Evolutionary conservation across 495 filamentous ascomycete genomes (phyloP).

Genomic region (Penicillium lividum): DNA sequence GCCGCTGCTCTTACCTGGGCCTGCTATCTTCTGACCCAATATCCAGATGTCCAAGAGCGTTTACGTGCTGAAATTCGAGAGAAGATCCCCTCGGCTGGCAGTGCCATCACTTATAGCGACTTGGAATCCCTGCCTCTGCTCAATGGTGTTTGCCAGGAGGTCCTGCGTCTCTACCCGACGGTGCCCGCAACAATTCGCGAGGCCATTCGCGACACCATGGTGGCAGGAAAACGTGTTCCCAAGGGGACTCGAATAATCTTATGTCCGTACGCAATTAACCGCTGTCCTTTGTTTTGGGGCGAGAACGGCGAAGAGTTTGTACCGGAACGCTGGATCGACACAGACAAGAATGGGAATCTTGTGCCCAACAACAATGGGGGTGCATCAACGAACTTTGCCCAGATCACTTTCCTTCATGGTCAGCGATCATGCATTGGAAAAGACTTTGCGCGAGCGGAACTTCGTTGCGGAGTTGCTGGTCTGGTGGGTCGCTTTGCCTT

Average conservation of each 20-base stretch:
- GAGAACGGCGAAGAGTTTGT: slow-evolving; percentile 41
- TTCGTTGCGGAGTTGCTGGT: slow-evolving; percentile 39
- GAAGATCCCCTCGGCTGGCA: slow-evolving; percentile 34
- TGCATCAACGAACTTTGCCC: slow-evolving; percentile 46
- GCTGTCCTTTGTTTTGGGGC: slow-evolving; percentile 43
- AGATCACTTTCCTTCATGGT: slow-evolving; percentile 52
- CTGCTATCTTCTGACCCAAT: slow-evolving; percentile 48
- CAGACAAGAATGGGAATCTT: slow-evolving; percentile 28
- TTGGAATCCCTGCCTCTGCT: slow-evolving; percentile 54
- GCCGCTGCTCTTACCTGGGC: slow-evolving; percentile 55
- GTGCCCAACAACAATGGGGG: slow-evolving; percentile 39
- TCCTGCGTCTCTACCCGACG: slow-evolving; percentile 51
- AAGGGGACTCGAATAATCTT: slow-evolving; percentile 47
- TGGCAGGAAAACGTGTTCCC: slow-evolving; percentile 46
- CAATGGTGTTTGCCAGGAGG: slow-evolving; percentile 54
- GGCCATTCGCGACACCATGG: slow-evolving; percentile 44
- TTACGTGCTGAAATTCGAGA: slow-evolving; percentile 51
- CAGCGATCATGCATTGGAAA: slow-evolving; percentile 53
- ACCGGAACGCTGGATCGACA: slow-evolving; percentile 54
- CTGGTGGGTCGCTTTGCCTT: slow-evolving; percentile 39
- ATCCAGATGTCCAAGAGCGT: slow-evolving; percentile 47
- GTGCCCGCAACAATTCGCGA: slow-evolving; percentile 53
- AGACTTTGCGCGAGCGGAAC: slow-evolving; percentile 47
- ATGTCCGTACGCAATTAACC: slow-evolving; percentile 47
- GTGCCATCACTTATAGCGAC: slow-evolving; percentile 33